Conservation (phyloP, 1,284 basidiomycete species). For the Boletellus sp. region DNA sequence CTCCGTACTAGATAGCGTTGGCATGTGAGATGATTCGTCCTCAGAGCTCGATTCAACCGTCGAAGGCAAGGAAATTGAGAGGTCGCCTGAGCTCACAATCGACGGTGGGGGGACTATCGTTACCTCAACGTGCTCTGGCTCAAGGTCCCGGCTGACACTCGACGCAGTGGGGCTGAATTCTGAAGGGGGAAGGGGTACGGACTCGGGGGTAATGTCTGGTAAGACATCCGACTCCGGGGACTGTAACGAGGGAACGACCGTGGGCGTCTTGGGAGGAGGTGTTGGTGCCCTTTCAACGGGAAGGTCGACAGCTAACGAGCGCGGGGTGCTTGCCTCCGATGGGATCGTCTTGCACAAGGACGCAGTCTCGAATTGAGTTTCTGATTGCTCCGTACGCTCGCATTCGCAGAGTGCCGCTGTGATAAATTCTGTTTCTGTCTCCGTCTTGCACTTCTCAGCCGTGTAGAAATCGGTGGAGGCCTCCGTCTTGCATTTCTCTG, state of each 20-base stretch:
- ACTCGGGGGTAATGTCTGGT: conserved; percentile 33
- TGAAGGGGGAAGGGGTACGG: conserved; percentile 39
- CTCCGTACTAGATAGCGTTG: conserved; percentile 26
- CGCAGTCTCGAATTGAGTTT: conserved; percentile 52
- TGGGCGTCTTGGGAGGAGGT: conserved; percentile 32
- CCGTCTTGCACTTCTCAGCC: conserved; percentile 46
- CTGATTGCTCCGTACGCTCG: conserved; percentile 38
- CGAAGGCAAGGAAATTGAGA: conserved; percentile 24
- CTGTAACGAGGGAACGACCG: conserved; percentile 26
- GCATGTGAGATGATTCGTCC: conserved; percentile 18
- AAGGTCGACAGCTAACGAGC: conserved; percentile 28
- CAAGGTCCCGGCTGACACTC: conserved; percentile 24
- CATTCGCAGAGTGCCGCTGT: conserved; percentile 50
- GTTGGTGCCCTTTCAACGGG: conserved; percentile 23
- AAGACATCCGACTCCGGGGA: conserved; percentile 28
- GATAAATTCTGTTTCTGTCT: conserved; percentile 45
- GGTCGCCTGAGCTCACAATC: conserved; percentile 23
- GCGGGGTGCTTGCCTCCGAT: conserved; percentile 40
- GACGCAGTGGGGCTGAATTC: conserved; percentile 33
- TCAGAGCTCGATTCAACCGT: conserved; percentile 25
- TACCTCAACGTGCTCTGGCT: conserved; percentile 19
- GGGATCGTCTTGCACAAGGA: conserved; percentile 41
- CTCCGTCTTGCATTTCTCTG: conserved; percentile 49
- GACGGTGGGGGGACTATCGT: conserved; percentile 10
- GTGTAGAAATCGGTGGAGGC: conserved; percentile 37